Evolutionary conservation across 352 stramenopile genomes (phyloP).

Genomic region (Pythium monospermum): DNA sequence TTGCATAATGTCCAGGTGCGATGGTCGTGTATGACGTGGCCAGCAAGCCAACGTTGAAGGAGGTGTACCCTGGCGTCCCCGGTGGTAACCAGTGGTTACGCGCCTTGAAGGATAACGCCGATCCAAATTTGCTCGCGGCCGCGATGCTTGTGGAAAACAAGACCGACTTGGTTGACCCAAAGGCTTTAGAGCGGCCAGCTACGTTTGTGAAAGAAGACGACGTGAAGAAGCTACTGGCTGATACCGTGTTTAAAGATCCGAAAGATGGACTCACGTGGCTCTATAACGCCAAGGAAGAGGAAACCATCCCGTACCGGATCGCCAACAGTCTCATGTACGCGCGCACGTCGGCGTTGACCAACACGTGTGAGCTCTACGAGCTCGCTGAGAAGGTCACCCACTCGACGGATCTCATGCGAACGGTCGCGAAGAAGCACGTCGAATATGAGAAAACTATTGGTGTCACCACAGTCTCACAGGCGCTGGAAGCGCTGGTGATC

Average conservation of each 20-base stretch:
- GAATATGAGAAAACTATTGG: slow-evolving; percentile 45
- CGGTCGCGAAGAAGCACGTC: slow-evolving; percentile 24
- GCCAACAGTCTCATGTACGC: slow-evolving; percentile 69
- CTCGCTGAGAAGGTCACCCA: slow-evolving; percentile 38
- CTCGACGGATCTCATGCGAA: slow-evolving; percentile 26
- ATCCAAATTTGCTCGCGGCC: slow-evolving; percentile 42
- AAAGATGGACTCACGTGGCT: slow-evolving; percentile 44
- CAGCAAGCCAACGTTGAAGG: slow-evolving; percentile 60
- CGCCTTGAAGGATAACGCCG: slow-evolving; percentile 57
- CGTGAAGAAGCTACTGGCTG: slow-evolving; percentile 37
- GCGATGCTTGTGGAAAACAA: slow-evolving; percentile 79
- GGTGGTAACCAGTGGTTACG: slow-evolving; percentile 54
- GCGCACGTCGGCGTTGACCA: slow-evolving; percentile 48
- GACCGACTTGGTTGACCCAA: slow-evolving; percentile 42
- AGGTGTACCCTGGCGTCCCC: slow-evolving; percentile 44
- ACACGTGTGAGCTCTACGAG: slow-evolving; percentile 56
- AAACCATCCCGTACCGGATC: slow-evolving; percentile 48
- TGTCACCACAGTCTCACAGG: slow-evolving; percentile 43
- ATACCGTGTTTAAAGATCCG: slow-evolving; percentile 51
- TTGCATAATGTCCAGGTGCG: slow-evolving; percentile 37
- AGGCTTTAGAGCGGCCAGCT: slow-evolving; percentile 27
- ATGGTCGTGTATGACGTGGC: slow-evolving; percentile 68
- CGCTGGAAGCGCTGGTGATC: slow-evolving; percentile 57
- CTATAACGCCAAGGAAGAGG: slow-evolving; percentile 31
- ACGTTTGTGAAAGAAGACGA: slow-evolving; percentile 45